Base-by-base conservation (phyloP, 441 rosid genomes). In the Monsonia emarginata region DNA sequence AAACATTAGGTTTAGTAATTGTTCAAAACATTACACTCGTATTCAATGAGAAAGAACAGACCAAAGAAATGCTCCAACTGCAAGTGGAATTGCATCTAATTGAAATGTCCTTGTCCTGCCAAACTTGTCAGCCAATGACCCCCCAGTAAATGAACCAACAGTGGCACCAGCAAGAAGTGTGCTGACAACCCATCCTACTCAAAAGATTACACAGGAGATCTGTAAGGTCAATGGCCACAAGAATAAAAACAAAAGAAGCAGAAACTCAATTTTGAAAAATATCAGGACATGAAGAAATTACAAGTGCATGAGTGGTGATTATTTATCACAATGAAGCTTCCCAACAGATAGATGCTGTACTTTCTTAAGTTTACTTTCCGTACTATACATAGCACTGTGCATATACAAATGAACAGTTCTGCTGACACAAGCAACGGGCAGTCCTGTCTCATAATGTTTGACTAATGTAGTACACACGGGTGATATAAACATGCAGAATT, bases 101-200 rank as follows among this genome's bases (percentile, higher is more conserved):
- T 86, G 97, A 65, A 94, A 91, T 10, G 96, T 89, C 76, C 80
- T 85, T 28, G 95, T 94, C 74, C 96, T 80, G 71, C 99, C 99
- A 72, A 94, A 94, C 80, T 85, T 83, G 80, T 94, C 97, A 48
- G 99, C 99, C 78, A 94, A 78, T 63, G 88, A 58, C 67, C 99
- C 99, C 59, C 99, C 97, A 9, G 96, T 89, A 76, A 94, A 94
- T 57, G 99, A 85, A 73, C 99, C 99, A 59, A 86, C 82, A 36
- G 96, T 86, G 31, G 97, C 99, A 81, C 96, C 91, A 61, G 96
- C 99, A 70, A 94, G 99, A 46, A 94, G 83, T 2, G 97, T 79
- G 82, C 99, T 89, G 60, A 94, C 99, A 65, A 91, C 75, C 99
- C 97, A 91, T 73, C 99, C 99, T 94, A 78, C 73, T 65, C 78